Evolutionary conservation across 176 grass and related monocot genomes (phyloP).

Genomic region (Avena atlantica): DNA sequence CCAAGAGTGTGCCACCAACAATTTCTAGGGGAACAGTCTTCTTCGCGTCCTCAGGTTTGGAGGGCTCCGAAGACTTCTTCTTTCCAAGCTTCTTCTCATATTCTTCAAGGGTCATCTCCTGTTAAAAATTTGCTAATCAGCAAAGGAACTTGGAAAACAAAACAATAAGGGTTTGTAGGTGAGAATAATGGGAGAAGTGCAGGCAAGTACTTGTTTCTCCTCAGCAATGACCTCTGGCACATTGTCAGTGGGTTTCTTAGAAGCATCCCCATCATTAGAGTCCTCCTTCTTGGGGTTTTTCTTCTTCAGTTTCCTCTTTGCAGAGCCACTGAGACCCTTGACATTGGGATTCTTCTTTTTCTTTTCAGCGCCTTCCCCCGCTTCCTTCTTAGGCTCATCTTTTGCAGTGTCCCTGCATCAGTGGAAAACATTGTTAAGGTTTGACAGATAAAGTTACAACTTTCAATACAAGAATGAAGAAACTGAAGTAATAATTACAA

Average conservation of each 20-base stretch:
- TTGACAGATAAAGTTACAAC: background rate
- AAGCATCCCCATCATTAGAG: background rate
- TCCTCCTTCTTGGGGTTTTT: slow-evolving; percentile 14
- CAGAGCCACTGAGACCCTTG: slow-evolving; percentile 21
- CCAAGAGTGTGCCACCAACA: slow-evolving; percentile 21
- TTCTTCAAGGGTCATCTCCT: slow-evolving; percentile 63
- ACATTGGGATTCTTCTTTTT: background rate
- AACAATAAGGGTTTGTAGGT: too few relatives aligned
- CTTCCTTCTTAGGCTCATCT: background rate
- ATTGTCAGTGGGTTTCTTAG: background rate
- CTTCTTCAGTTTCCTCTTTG: slow-evolving; percentile 45
- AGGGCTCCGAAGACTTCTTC: slow-evolving; percentile 23
- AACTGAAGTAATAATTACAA: background rate
- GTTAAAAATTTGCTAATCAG: background rate
- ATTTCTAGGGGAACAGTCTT: slow-evolving; percentile 38
- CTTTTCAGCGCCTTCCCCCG: background rate
- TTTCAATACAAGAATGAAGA: background rate
- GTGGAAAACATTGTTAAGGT: background rate
- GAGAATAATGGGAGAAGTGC: background rate
- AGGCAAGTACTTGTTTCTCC: background rate
- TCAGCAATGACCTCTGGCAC: background rate
- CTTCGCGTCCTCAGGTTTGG: slow-evolving; percentile 22
- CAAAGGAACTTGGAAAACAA: background rate
- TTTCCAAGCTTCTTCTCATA: slow-evolving; percentile 57
- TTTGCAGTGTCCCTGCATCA: slow-evolving; percentile 29